Evolutionary conservation across 768 basidiomycete genomes (phyloP).

Genomic region (Lentinula edodes): DNA sequence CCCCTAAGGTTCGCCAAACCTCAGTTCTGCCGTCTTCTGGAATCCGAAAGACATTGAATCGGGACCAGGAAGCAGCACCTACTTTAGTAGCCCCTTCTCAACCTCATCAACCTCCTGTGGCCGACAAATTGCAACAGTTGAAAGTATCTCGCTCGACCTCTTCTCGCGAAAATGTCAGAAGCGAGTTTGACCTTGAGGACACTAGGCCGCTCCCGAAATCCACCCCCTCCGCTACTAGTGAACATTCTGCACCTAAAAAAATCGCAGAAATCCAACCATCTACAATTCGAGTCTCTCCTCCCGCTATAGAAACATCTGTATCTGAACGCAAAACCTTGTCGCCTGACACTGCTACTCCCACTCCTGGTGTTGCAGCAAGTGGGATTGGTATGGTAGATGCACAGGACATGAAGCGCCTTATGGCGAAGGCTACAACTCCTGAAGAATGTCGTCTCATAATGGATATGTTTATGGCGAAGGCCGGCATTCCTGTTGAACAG

Average conservation of each 20-base stretch:
- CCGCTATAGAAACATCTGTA: neutral
- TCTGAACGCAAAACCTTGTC: neutral
- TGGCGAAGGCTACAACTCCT: slow-evolving; percentile 64
- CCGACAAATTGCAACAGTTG: neutral
- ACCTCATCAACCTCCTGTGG: neutral
- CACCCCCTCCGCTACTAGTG: neutral
- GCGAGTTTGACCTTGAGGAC: neutral
- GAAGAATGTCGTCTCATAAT: slow-evolving; percentile 84
- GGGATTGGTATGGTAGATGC: slow-evolving; percentile 41
- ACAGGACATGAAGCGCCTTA: slow-evolving; percentile 60
- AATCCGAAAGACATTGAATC: neutral
- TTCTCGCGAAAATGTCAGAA: neutral
- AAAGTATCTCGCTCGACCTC: neutral
- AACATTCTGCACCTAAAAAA: neutral
- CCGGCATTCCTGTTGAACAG: slow-evolving; percentile 34
- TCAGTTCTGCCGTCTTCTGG: neutral
- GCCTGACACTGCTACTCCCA: slow-evolving; percentile 1
- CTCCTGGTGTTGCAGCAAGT: slow-evolving; percentile 18
- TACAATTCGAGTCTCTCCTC: neutral
- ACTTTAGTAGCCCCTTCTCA: neutral
- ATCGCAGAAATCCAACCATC: neutral
- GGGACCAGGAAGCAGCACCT: neutral
- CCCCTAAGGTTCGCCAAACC: neutral
- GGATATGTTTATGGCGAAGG: slow-evolving; percentile 72
- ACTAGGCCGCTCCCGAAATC: neutral